phyloP scores from a whole-genome alignment of 1,284 basidiomycete species.

The Meripilus lineatus region DNA sequence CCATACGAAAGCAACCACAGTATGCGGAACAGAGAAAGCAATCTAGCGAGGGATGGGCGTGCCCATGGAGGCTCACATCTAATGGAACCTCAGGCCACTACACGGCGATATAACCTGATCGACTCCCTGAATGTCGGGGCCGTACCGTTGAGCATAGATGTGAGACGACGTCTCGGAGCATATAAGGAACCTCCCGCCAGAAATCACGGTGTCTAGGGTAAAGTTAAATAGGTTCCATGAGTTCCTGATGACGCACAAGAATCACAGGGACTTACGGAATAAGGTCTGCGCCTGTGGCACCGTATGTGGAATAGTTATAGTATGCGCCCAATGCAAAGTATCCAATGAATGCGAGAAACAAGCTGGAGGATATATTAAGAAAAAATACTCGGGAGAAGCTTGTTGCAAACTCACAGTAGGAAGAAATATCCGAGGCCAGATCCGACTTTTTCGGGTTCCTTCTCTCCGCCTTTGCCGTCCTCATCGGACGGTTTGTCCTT shows the following conservation, averaged over 20 bases:
- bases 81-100: slow-evolving; percentile 23
- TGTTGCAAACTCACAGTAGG: slow-evolving; percentile 59
- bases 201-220: slow-evolving; percentile 72
- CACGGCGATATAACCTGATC: slow-evolving; percentile 74
- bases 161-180: slow-evolving; percentile 69
- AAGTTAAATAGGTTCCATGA: slow-evolving; percentile 9
- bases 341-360: slow-evolving; percentile 57
- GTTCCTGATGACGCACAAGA: not conserved
- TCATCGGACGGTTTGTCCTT: not conserved
- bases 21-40: slow-evolving; percentile 8
- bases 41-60: slow-evolving; percentile 8
- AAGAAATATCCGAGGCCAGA: slow-evolving; percentile 82
- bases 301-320: slow-evolving; percentile 81
- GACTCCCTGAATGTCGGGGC: slow-evolving; percentile 53
- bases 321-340: slow-evolving; percentile 78
- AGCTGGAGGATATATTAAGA: slow-evolving; percentile 34
- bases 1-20: slow-evolving; percentile 10
- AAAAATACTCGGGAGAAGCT: not conserved
- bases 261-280: slow-evolving; percentile 57
- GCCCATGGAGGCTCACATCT: not conserved
- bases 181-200: slow-evolving; percentile 83
- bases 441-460: slow-evolving; percentile 43
- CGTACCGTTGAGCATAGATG: slow-evolving; percentile 72
- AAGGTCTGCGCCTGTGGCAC: slow-evolving; percentile 72
- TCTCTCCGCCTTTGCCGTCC: slow-evolving; percentile 14